Conservation (phyloP, 225 moss, liverwort and hornwort genomes). For the Polytrichum commune region DNA sequence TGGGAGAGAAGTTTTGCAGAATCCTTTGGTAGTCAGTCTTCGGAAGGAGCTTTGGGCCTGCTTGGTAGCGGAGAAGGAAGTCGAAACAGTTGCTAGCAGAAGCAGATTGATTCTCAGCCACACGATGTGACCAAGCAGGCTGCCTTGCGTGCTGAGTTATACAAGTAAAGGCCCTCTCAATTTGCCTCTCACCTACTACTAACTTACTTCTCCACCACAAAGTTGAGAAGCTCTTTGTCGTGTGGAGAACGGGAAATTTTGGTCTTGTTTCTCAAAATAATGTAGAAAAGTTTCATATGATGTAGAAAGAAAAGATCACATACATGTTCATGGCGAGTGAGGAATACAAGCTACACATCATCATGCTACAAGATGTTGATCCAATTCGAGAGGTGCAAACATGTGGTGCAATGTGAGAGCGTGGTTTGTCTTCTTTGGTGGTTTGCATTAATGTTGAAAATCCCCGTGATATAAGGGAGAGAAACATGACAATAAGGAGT, state of each 20-base stretch:
- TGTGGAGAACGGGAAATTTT: no score
- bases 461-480: no score
- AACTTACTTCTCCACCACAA: not conserved
- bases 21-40: constrained; percentile 73
- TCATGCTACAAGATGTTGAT: no score
- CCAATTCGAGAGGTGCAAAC: no score
- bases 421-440: no score
- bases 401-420: no score
- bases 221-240: not conserved
- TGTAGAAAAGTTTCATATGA: not conserved
- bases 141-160: constrained; percentile 72
- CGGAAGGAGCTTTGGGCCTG: constrained; percentile 89
- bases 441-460: no score
- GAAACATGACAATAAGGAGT: no score
- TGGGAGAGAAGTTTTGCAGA: constrained; percentile 82
- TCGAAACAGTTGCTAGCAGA: constrained; percentile 73
- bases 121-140: constrained; percentile 91
- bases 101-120: constrained; percentile 80
- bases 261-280: not conserved
- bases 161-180: constrained; percentile 72
- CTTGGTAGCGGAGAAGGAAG: constrained; percentile 90
- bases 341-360: no score
- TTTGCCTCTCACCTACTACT: no score
- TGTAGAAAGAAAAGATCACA: no score
- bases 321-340: not conserved